phyloP scores from a whole-genome alignment of 2,329 filamentous ascomycete species.

The Ascochyta lentis region DNA sequence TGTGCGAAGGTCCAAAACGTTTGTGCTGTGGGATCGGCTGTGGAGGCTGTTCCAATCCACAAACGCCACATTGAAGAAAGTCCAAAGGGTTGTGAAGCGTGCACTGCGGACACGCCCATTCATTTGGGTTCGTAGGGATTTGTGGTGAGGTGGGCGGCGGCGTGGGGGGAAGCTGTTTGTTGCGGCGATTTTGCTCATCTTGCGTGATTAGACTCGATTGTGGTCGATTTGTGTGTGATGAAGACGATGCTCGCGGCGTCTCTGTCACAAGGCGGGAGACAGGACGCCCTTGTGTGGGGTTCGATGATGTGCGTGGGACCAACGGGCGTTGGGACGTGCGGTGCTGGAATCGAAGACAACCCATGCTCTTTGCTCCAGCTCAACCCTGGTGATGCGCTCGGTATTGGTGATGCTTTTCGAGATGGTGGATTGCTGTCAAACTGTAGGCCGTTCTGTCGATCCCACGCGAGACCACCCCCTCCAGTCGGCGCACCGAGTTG shows the following conservation, averaged over 20 bases:
- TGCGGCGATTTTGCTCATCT: constrained; percentile 36
- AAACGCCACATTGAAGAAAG: constrained; percentile 67
- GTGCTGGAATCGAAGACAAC: constrained; percentile 33
- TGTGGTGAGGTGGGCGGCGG: constrained; percentile 35
- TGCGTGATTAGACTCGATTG: constrained; percentile 35
- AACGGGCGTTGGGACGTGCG: constrained; percentile 13
- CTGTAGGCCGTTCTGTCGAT: constrained; percentile 44
- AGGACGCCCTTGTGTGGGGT: constrained; percentile 36
- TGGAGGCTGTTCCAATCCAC: constrained; percentile 62
- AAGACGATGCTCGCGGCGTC: constrained; percentile 18
- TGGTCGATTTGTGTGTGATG: constrained; percentile 11
- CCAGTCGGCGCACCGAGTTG: constrained; percentile 57
- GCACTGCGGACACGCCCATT: constrained; percentile 67
- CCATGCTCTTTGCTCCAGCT: constrained; percentile 44
- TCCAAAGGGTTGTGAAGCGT: constrained; percentile 67
- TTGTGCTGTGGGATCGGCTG: constrained; percentile 45
- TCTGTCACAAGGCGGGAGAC: constrained; percentile 45
- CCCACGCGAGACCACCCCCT: constrained; percentile 46
- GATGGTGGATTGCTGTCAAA: constrained; percentile 54
- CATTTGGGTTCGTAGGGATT: constrained; percentile 42
- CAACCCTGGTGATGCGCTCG: constrained; percentile 21
- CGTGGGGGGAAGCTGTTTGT: constrained; percentile 38
- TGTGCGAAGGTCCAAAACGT: constrained; percentile 34
- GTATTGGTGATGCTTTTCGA: constrained; percentile 55
- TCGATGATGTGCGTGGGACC: constrained; percentile 19